phyloP scores from a whole-genome alignment of 371 early-diverging fungal genomes.

The Zychaea mexicana region DNA sequence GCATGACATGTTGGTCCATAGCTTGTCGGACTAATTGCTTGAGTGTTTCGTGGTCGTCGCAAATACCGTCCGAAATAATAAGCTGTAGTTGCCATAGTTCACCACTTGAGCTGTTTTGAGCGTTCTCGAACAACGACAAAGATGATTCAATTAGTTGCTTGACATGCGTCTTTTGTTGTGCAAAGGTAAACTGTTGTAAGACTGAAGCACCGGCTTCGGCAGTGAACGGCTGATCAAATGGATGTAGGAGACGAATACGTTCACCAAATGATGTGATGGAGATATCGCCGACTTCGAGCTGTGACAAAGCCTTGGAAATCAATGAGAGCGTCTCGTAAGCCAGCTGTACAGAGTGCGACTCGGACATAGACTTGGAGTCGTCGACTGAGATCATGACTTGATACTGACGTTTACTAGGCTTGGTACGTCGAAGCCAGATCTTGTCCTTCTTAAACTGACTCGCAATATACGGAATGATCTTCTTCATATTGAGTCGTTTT shows the following conservation, averaged over 20 bases:
- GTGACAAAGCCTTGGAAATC: slow-evolving; percentile 89
- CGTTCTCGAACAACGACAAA: slow-evolving; percentile 73
- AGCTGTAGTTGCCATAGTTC: slow-evolving; percentile 97
- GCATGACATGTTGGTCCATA: slow-evolving; percentile 87
- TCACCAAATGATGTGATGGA: slow-evolving; percentile 93
- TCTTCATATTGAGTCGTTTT: slow-evolving; percentile 99
- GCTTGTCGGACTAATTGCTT: slow-evolving; percentile 81
- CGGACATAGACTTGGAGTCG: slow-evolving; percentile 98
- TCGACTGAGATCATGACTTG: slow-evolving; percentile 99
- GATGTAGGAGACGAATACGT: slow-evolving; percentile 82
- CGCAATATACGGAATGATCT: slow-evolving; percentile 99
- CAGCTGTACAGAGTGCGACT: slow-evolving; percentile 84
- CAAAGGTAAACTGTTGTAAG: slow-evolving; percentile 87
- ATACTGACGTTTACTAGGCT: slow-evolving; percentile 97
- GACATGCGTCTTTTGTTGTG: slow-evolving; percentile 88
- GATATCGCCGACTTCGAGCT: slow-evolving; percentile 94
- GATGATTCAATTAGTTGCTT: slow-evolving; percentile 81
- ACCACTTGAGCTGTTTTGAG: slow-evolving; percentile 53
- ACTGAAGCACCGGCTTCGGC: slow-evolving; percentile 89
- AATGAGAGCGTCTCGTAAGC: slow-evolving; percentile 93
- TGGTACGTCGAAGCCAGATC: slow-evolving; percentile 99
- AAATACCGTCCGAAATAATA: slow-evolving; percentile 96
- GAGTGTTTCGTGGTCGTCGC: slow-evolving; percentile 89
- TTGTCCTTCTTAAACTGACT: slow-evolving; percentile 99
- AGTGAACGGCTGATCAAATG: slow-evolving; percentile 90